A percentile compares a stretch with the other conserved stretches of the same genome.
These are phyloP conservation scores for Paramyrothecium roridum DNA, from an alignment of 2,329 filamentous ascomycete species.

Conservation along the genomic window DNA sequence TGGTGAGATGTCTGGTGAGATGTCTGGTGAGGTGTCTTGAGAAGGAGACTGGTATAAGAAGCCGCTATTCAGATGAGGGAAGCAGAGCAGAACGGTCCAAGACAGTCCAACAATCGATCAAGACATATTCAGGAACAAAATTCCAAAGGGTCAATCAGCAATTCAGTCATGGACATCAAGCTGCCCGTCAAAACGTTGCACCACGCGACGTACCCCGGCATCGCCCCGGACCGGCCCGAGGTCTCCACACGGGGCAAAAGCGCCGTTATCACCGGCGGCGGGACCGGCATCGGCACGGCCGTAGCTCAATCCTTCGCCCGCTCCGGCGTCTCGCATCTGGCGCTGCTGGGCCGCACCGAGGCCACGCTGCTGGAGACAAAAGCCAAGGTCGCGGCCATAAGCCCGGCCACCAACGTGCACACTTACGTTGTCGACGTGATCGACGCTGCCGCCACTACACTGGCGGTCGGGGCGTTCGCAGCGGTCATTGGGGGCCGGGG, in stretches of 20 bases:
- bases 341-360: conserved; percentile 36
- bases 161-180: conserved; percentile 7
- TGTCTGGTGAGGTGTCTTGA: too few species aligned
- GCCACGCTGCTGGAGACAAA: conserved; percentile 24
- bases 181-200: conserved; percentile 9
- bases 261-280: conserved; percentile 63
- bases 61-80: too few species aligned
- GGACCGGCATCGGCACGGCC: conserved; percentile 60
- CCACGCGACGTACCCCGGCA: conserved; percentile 22
- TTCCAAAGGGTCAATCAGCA: conserved; percentile 6
- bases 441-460: conserved; percentile 11
- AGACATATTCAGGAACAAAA: background rate
- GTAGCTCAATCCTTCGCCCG: conserved; percentile 54
- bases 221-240: conserved; percentile 27
- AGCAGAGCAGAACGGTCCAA: too few species aligned
- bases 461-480: conserved; percentile 12
- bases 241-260: conserved; percentile 37
- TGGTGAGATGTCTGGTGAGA: too few species aligned
- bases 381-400: conserved; percentile 35
- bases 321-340: conserved; percentile 34
- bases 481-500: conserved; percentile 19
- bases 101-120: too few species aligned
- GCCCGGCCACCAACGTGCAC: conserved; percentile 48
- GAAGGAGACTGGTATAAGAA: too few species aligned
- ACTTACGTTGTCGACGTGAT: conserved; percentile 29